Conservation (phyloP, 176 grass and related monocot species). For the Hsuehochloa calcarea region DNA sequence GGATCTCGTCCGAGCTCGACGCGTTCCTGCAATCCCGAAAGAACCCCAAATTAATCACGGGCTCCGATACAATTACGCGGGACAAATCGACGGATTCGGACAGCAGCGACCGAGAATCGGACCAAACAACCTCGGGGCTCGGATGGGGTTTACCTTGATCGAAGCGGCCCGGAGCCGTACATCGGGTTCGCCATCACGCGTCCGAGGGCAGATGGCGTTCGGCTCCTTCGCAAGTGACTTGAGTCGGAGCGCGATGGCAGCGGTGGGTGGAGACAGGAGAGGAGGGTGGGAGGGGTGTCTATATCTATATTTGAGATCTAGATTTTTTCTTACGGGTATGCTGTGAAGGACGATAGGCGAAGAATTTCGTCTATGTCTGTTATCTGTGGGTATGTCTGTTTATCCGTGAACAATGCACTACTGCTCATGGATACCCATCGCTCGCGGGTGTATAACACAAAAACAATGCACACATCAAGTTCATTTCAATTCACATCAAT, state of each 20-base stretch:
- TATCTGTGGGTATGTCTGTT: too few species aligned
- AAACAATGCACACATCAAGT: too few species aligned
- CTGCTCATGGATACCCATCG: too few species aligned
- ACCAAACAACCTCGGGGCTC: not conserved
- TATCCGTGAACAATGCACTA: too few species aligned
- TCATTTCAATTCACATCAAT: too few species aligned
- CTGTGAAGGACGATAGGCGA: too few species aligned
- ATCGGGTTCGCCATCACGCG: slow-evolving; percentile 54
- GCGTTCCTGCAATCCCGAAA: slow-evolving; percentile 41
- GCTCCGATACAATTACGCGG: not conserved
- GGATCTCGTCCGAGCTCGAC: slow-evolving; percentile 59
- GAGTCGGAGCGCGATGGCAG: too few species aligned
- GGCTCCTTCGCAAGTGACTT: not conserved
- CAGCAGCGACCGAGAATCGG: not conserved
- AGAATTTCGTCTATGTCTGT: too few species aligned
- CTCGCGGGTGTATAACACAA: too few species aligned
- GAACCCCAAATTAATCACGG: not conserved
- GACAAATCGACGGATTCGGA: not conserved
- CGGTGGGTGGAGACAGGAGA: not conserved
- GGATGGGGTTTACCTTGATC: slow-evolving; percentile 54
- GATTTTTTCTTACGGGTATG: too few species aligned
- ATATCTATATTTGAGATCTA: too few species aligned
- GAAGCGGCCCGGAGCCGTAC: slow-evolving; percentile 59
- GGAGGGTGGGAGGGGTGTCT: not conserved
- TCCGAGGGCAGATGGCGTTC: not conserved